A percentile compares a stretch with the other conserved stretches of the same genome.
phyloP scores from a whole-genome alignment of 305 asterid genomes.

The Solanum hybrid region DNA sequence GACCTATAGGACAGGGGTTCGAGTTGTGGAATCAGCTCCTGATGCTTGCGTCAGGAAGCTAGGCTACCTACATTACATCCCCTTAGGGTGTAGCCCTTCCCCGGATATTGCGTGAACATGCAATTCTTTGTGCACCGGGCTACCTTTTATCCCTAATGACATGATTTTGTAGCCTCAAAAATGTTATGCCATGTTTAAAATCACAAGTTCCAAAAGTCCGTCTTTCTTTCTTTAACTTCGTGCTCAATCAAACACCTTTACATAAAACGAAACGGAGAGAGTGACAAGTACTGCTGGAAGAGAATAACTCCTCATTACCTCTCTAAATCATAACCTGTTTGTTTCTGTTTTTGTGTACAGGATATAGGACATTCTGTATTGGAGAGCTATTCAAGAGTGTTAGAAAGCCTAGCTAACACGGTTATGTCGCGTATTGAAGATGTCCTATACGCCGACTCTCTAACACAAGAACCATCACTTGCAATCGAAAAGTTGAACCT shows the following conservation, averaged over 20 bases:
- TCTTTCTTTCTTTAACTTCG: not conserved
- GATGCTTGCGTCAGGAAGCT: not conserved
- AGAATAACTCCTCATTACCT: not conserved
- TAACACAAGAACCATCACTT: conserved; percentile 43
- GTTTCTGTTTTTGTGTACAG: conserved; percentile 18
- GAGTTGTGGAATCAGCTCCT: not conserved
- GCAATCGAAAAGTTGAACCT: conserved; percentile 16
- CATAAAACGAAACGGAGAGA: not conserved
- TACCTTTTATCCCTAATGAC: not conserved
- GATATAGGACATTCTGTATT: conserved; percentile 69
- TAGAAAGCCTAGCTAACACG: conserved; percentile 77
- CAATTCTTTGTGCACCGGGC: not conserved
- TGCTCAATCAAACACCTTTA: not conserved
- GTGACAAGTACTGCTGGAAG: not conserved
- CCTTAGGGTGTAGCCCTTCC: not conserved
- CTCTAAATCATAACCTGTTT: not conserved
- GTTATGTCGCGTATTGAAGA: conserved; percentile 77
- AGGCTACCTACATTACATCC: not conserved
- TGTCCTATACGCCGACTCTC: conserved; percentile 60
- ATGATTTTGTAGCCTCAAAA: not conserved
- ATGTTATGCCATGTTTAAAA: not conserved
- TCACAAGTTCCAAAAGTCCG: not conserved
- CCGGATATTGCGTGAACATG: not conserved
- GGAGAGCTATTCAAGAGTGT: conserved; percentile 89
- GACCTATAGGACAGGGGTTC: not conserved